Evolutionary conservation across 768 basidiomycete genomes (phyloP), one percentile per base, ranked within the genome.

Genomic region (Strobilomyces echinocephalus): DNA sequence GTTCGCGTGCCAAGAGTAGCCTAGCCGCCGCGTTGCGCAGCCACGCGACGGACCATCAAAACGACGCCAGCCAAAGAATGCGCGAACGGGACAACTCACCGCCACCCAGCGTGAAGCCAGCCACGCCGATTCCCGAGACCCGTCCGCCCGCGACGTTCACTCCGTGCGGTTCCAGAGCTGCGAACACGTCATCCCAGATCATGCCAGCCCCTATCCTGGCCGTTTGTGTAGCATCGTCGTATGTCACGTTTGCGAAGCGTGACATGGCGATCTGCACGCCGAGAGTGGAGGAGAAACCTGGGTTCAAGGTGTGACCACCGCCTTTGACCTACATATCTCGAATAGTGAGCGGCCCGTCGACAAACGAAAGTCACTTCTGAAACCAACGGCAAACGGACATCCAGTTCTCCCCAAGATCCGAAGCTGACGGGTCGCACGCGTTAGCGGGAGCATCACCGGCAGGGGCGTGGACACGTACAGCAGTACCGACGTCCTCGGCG

Each of bases 131-230:
- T 11, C 82, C 82, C 9, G 76, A 66, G 4, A 83, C 79, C 1
- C 84, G 72, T 4, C 79, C 82, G 0, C 85, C 85, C 9, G 84
- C 74, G 15, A 85, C 81, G 43, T 74, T 81, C 8, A 82, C 77
- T 7, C 70, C 72, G 50, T 72, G 60, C 0, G 77, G 79, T 6
- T 69, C 72, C 5, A 87, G 72, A 6, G 76, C 78, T 3, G 71
- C 69, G 56, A 85, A 87, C 66, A 80, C 82, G 33, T 84, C 78
- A 61, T 88, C 85, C 84, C 84, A 87, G 26, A 82, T 72, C n/a
- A 81, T 60, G 6, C 75, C 74, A 8, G 73, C 61, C 33, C 71
- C 73, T 46, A 76, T 56, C 11, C 61, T 69, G 2, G 65, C 79
- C 0, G 76, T 81, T 50, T 75, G 69, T 0, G 73, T 58, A 0